Evolutionary conservation across 345 rosid genomes (phyloP).

Genomic region (Clausena lansium): DNA sequence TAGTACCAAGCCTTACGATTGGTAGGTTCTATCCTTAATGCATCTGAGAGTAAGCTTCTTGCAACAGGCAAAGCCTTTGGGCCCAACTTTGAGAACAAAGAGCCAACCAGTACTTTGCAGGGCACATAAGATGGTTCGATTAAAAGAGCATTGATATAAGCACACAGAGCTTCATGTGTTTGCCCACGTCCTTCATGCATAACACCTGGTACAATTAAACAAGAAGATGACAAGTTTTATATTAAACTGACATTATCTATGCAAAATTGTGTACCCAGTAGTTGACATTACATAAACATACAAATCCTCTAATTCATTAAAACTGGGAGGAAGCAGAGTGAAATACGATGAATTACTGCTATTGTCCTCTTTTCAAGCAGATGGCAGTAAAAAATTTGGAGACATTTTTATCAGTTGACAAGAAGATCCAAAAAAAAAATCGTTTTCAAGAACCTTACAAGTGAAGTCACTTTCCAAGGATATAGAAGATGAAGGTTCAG

Average conservation of each 20-base stretch:
- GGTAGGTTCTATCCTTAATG: conserved; percentile 84
- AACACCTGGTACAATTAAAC: conserved; percentile 43
- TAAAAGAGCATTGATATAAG: conserved; percentile 56
- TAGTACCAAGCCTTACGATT: conserved; percentile 84
- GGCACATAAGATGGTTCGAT: conserved; percentile 64
- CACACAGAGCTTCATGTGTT: conserved; percentile 46
- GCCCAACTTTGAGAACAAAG: conserved; percentile 55
- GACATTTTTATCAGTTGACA: background rate
- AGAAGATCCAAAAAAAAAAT: background rate
- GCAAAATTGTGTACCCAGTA: background rate
- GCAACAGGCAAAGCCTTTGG: conserved; percentile 66
- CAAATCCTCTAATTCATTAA: background rate
- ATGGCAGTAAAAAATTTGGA: background rate
- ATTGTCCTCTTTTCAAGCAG: background rate
- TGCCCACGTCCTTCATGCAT: conserved; percentile 71
- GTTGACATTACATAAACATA: background rate
- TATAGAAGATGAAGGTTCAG: background rate
- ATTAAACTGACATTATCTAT: background rate
- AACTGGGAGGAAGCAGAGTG: background rate
- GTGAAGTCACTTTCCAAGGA: background rate
- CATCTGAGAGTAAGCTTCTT: conserved; percentile 82
- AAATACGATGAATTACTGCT: background rate
- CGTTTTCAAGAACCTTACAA: background rate
- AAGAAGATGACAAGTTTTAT: conserved; percentile 5
- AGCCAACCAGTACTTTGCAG: conserved; percentile 61